Base-by-base conservation (phyloP, 78 protist genomes). In the Dictyostelium purpureum region DNA sequence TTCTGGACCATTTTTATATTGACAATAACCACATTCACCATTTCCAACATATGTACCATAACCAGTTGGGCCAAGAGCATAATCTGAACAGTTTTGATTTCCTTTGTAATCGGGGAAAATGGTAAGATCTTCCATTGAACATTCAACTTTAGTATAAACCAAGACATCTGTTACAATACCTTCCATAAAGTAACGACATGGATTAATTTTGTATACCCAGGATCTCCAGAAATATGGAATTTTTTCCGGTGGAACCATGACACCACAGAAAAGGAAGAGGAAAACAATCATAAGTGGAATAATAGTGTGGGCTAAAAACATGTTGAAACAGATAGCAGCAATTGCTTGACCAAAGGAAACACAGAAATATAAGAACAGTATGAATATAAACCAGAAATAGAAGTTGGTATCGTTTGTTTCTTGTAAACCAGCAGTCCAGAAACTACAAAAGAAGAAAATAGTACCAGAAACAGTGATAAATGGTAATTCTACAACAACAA, bases 251-350 rank as follows among this genome's bases (percentile, higher is more conserved):
- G 82, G 82, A 18, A 77, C 56, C 52, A 38, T 37, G 7, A 74
- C 93, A 43, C 94, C 94, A 77, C 78, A 77, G 70, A 88, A 88
- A 1, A 88, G 37, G 54, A 88, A 88, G 28, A 88, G 43, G 63
- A 45, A 74, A 40, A 78, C 31, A 21, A 67, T 26, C n/a, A 73
- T 6, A 9, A 87, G 11, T 49, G 90, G 90, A 40, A 66, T 28
- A 33, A 73, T 16, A 9, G 59, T 45, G 5, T 26, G 18, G 3
- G 79, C 79, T 6, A 73, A n/a, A 73, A 73, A 67, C 51, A 82
- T 52, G 12, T 85, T 35, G 33, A 63, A 14, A n/a, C 91, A 85
- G 0, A 71, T 37, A 0, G 91, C 91, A 12, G 65, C 91, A 0
- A 85, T 11, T 6, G 80, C 71, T 71, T 85, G 91, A 63, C 81